These are phyloP conservation scores for Diplodia seriata DNA, from an alignment of 2,329 filamentous ascomycete species.

Conservation along the genomic window DNA sequence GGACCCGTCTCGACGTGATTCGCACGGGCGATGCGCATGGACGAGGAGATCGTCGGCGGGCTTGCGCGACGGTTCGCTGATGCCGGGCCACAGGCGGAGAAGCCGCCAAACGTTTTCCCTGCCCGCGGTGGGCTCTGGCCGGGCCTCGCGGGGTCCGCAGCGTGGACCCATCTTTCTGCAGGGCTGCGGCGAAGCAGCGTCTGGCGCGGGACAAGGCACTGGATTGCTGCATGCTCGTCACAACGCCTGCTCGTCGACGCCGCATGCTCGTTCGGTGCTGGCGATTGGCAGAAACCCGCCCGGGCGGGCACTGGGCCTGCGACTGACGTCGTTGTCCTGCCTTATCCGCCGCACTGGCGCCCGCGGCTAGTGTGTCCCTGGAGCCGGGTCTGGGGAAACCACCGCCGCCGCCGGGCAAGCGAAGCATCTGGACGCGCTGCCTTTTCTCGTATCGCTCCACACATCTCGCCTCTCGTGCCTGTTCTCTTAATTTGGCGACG, in stretches of 20 bases:
- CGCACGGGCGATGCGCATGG: too few species aligned
- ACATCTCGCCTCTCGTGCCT: neutral
- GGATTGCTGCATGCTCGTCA: neutral
- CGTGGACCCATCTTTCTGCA: conserved; percentile 11
- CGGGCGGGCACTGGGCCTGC: neutral
- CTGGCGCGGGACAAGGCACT: conserved; percentile 2
- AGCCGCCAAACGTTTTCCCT: conserved; percentile 25
- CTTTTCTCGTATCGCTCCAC: conserved; percentile 18
- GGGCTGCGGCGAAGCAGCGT: neutral
- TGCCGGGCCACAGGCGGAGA: conserved; percentile 9
- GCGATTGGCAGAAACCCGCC: neutral
- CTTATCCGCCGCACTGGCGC: conserved; percentile 30
- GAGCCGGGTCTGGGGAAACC: conserved; percentile 24
- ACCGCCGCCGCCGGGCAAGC: neutral
- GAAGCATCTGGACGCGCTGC: neutral
- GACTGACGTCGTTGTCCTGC: conserved; percentile 20
- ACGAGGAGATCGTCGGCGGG: neutral
- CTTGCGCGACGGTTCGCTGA: conserved; percentile 20
- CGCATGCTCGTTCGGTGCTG: neutral
- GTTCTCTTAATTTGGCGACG: neutral
- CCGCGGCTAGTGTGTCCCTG: conserved; percentile 5
- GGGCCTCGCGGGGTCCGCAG: neutral
- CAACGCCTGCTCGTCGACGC: neutral
- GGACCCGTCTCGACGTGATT: too few species aligned
- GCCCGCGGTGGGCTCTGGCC: neutral